phyloP scores from a whole-genome alignment of 2,329 filamentous ascomycete genomes.

The Uncinocarpus reesii region DNA sequence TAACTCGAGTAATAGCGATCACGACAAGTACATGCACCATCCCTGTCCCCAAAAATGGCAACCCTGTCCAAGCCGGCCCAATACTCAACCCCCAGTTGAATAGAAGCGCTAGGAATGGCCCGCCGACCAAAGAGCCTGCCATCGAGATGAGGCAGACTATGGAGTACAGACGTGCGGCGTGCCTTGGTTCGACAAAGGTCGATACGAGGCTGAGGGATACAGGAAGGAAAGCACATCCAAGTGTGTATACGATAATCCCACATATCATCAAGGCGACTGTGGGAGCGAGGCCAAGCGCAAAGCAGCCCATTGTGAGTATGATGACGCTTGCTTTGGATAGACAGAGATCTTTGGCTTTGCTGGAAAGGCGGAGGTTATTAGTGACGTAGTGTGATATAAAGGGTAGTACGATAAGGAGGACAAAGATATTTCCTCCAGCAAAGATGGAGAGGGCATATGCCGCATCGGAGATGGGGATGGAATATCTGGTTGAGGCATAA shows the following conservation, averaged over 20 bases:
- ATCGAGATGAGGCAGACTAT: slow-evolving; percentile 42
- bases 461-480: slow-evolving; percentile 38
- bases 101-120: slow-evolving; percentile 37
- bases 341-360: slow-evolving; percentile 37
- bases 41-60: slow-evolving; percentile 38
- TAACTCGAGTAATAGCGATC: slow-evolving; percentile 12
- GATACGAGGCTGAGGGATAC: slow-evolving; percentile 41
- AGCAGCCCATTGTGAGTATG: slow-evolving; percentile 36
- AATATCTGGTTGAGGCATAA: slow-evolving; percentile 44
- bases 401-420: slow-evolving; percentile 40
- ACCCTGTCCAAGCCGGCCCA: slow-evolving; percentile 38
- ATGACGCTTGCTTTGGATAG: slow-evolving; percentile 39
- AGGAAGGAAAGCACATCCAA: slow-evolving; percentile 40
- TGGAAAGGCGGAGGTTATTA: slow-evolving; percentile 21
- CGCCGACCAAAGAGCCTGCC: slow-evolving; percentile 40
- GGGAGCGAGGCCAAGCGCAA: slow-evolving; percentile 39
- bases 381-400: slow-evolving; percentile 30
- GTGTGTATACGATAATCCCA: slow-evolving; percentile 40
- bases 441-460: slow-evolving; percentile 39
- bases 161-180: slow-evolving; percentile 42
- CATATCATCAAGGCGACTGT: slow-evolving; percentile 35
- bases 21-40: slow-evolving; percentile 22
- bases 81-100: slow-evolving; percentile 40
- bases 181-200: slow-evolving; percentile 39
- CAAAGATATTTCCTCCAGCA: slow-evolving; percentile 39